phyloP scores from a whole-genome alignment of 257 asterid species.

The Leonotis leonurus region DNA sequence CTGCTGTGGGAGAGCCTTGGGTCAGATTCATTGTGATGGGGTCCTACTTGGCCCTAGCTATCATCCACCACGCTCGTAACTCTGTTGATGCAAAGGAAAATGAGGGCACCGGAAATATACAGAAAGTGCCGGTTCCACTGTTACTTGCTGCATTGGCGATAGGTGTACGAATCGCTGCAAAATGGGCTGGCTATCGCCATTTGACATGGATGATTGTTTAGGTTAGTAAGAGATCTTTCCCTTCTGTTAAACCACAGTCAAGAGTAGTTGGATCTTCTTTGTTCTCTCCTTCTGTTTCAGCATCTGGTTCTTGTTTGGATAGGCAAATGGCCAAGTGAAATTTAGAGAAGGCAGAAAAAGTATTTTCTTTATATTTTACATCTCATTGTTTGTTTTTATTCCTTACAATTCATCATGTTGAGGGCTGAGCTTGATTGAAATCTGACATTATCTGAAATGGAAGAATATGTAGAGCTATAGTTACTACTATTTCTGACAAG shows the following conservation, averaged over 20 bases:
- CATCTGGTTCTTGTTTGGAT: not conserved
- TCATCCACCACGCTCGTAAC: conserved; percentile 30
- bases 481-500: too few relatives aligned
- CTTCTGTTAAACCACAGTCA: not conserved
- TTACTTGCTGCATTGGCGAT: conserved; percentile 71
- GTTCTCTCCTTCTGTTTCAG: not conserved
- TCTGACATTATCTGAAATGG: too few relatives aligned
- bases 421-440: not conserved
- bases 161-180: conserved; percentile 66
- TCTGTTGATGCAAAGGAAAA: conserved; percentile 22
- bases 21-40: conserved; percentile 47
- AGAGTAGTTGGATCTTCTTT: not conserved
- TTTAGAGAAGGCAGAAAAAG: not conserved
- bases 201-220: conserved; percentile 95
- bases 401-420: too few relatives aligned
- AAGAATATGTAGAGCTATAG: too few relatives aligned
- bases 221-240: not conserved
- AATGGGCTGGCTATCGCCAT: conserved; percentile 93
- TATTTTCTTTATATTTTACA: not conserved
- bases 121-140: conserved; percentile 61
- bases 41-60: conserved; percentile 60
- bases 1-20: conserved; percentile 96
- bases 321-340: not conserved
- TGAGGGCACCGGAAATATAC: conserved; percentile 21
- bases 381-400: not conserved